Evolutionary conservation across 345 rosid genomes (phyloP).

Genomic region (Salix dunnii): DNA sequence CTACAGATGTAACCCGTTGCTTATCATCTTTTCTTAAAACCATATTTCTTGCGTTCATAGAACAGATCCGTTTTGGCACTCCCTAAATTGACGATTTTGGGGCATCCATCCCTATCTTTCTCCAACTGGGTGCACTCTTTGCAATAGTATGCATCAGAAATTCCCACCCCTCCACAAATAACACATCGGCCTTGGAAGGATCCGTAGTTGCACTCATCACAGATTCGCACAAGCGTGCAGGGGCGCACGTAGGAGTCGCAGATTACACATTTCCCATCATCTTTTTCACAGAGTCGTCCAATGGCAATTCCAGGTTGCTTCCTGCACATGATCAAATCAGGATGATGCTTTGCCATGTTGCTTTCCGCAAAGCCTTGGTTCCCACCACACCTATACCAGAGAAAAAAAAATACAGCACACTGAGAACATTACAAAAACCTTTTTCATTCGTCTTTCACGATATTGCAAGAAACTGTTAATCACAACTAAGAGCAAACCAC

Average conservation of each 20-base stretch:
- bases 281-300: constrained; percentile 62
- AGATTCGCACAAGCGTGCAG: constrained; percentile 66
- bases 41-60: constrained; percentile 63
- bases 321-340: constrained; percentile 72
- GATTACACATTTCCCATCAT: constrained; percentile 67
- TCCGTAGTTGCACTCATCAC: constrained; percentile 74
- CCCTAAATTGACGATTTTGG: constrained; percentile 62
- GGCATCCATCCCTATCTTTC: constrained; percentile 68
- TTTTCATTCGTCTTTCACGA: not conserved
- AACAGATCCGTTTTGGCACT: constrained; percentile 64
- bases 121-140: constrained; percentile 79
- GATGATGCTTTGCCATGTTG: constrained; percentile 71
- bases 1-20: not conserved
- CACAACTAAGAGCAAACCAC: not conserved
- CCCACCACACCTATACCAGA: not conserved
- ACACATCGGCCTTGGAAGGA: constrained; percentile 76
- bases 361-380: not conserved
- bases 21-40: constrained; percentile 49
- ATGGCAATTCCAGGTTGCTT: constrained; percentile 78
- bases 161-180: constrained; percentile 70
- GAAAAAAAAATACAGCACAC: too few species aligned
- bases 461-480: not conserved
- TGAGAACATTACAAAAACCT: not conserved
- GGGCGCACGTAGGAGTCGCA: constrained; percentile 79
- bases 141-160: constrained; percentile 69